These are phyloP conservation scores for Solanum lycopersicoides DNA, from an alignment of 257 asterid genomes.

Conservation along the genomic window DNA sequence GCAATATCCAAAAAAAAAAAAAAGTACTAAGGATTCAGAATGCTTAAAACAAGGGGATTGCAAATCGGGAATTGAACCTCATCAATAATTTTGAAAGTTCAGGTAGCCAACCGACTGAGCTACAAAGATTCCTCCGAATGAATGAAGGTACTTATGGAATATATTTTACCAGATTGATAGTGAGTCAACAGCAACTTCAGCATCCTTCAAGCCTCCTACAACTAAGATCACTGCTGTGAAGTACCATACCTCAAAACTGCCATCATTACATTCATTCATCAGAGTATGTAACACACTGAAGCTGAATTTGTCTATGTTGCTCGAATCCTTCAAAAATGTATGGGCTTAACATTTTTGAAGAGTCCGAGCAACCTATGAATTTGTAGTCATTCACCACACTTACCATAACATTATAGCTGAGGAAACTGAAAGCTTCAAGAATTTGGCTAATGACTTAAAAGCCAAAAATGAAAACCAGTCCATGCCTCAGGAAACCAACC, in stretches of 20 bases:
- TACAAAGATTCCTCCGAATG: background rate
- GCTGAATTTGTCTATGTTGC: background rate
- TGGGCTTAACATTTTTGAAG: background rate
- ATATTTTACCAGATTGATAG: conserved; percentile 30
- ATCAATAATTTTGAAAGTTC: background rate
- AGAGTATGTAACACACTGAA: background rate
- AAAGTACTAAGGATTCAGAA: background rate
- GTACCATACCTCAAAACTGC: conserved; percentile 41
- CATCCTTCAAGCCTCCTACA: conserved; percentile 36
- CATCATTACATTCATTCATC: background rate
- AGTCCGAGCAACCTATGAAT: background rate
- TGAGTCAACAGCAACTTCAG: conserved; percentile 31
- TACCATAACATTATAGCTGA: conserved; percentile 33
- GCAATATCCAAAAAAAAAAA: background rate
- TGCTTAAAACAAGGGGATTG: background rate
- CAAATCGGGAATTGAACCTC: background rate
- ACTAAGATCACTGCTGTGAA: conserved; percentile 26
- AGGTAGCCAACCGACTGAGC: background rate
- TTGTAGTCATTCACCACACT: background rate
- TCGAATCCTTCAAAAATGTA: background rate
- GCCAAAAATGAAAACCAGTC: conserved; percentile 26
- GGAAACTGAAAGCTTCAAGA: conserved; percentile 22
- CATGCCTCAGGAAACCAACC: conserved; percentile 24
- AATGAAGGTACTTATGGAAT: background rate
- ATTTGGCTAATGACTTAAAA: conserved; percentile 6